Evolutionary conservation across 1,284 basidiomycete species (phyloP), one percentile per base, ranked within the genome.

Genomic region (Cystobasidium slooffiae): DNA sequence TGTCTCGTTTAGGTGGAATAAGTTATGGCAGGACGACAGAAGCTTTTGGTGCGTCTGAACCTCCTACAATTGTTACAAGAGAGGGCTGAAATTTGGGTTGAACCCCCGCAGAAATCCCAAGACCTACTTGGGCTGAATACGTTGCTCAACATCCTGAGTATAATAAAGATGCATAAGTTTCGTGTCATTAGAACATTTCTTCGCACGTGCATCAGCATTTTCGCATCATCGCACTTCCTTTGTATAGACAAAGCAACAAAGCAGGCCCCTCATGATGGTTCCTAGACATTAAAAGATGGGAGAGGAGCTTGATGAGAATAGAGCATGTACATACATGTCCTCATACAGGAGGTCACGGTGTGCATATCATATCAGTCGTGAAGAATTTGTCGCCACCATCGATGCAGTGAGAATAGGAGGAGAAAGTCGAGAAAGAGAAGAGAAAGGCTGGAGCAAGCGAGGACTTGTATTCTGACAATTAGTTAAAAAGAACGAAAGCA

Each of bases 1-100:
- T 92, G 18, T 86, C 87, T 3, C 85, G 90, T 44, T 81, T 92
- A 24, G 90, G 90, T 6, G 89, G 89, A 5, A 83, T 83, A 24
- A 84, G 84, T 64, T 91, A 89, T 80, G 86, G 76, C 1, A 52
- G 79, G 12, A 78, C 75, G 20, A 77, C 75, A n/a, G 44, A 64
- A 41, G 75, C 66, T 39, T 78, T 77, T 49, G 75, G 69, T 72
- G n/a, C 4, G 69, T 56, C 43, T 18, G 18, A 51, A 22, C 39
- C 2, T 37, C 8, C 41, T 49, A 3, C n/a, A 39, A 18, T 10
- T 53, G 18, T 3, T 20, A 6, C 6, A n/a, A n/a, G 6, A 14
- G 46, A 49, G 46, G 3, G 12, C 14, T 49, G n/a, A n/a, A 14
- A 37, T 31, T 39, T n/a, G 37, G n/a, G 37, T n/a, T n/a, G 6